These are phyloP conservation scores for Epithemia pelagica DNA, from an alignment of 108 stramenopile genomes.

Conservation along the genomic window DNA sequence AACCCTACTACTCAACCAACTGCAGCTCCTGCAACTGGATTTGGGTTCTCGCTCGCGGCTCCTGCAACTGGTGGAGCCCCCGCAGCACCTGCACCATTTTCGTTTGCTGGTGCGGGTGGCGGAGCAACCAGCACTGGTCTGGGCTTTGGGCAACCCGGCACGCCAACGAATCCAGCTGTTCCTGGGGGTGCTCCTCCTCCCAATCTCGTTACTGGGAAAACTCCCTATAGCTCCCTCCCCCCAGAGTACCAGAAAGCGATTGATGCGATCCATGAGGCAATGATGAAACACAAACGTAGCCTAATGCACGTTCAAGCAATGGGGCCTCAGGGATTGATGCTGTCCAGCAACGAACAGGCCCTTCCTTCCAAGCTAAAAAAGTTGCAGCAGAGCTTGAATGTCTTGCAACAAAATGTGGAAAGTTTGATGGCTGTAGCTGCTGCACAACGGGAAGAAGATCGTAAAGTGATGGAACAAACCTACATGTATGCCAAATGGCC, in stretches of 20 bases:
- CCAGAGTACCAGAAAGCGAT: constrained; percentile 54
- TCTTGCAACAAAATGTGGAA: constrained; percentile 3
- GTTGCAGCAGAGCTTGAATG: constrained; percentile 11
- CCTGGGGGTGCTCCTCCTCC: constrained; percentile 13
- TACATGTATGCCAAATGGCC: constrained; percentile 67
- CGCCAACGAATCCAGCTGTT: constrained; percentile 18
- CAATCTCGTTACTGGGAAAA: constrained; percentile 43
- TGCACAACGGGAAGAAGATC: constrained; percentile 16
- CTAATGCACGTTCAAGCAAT: constrained; percentile 39
- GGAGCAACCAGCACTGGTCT: constrained; percentile 17
- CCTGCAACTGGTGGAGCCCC: constrained; percentile 30
- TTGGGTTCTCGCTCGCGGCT: constrained; percentile 57
- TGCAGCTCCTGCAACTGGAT: constrained; percentile 62
- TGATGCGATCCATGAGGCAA: constrained; percentile 64
- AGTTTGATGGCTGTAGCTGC: not conserved
- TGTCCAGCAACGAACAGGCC: constrained; percentile 10
- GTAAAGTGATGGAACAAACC: constrained; percentile 23
- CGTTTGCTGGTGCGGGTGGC: constrained; percentile 38
- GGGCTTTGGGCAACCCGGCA: constrained; percentile 25
- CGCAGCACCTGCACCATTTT: constrained; percentile 23
- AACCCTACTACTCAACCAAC: constrained; percentile 31
- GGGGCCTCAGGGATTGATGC: constrained; percentile 55
- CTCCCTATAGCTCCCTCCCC: constrained; percentile 52
- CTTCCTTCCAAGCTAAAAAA: constrained; percentile 19
- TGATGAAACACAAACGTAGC: constrained; percentile 72